Evolutionary conservation across 345 rosid genomes (phyloP).

Genomic region (Murraya koenigii): DNA sequence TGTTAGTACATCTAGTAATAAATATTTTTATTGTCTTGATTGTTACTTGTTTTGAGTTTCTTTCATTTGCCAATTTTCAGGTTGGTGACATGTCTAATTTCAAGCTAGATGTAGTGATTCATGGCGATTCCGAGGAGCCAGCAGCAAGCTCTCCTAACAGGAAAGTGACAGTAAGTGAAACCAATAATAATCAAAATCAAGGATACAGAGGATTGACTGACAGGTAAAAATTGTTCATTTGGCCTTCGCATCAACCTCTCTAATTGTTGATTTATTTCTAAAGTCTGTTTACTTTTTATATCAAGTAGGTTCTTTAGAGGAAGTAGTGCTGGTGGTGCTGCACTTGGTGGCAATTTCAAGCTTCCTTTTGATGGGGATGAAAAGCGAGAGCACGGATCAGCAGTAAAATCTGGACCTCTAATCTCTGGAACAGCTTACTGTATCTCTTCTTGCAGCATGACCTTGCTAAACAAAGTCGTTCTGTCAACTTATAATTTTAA

Average conservation of each 20-base stretch:
- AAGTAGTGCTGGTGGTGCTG: conserved; percentile 34
- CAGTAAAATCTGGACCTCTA: conserved; percentile 60
- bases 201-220: conserved; percentile 48
- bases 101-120: conserved; percentile 41
- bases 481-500: conserved; percentile 73
- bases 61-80: conserved; percentile 20
- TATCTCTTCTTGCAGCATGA: conserved; percentile 91
- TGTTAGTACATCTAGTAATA: too few species aligned
- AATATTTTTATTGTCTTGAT: background rate
- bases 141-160: conserved; percentile 29
- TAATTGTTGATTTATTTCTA: too few species aligned
- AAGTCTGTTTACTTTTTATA: background rate
- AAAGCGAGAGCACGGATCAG: conserved; percentile 47
- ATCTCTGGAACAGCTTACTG: conserved; percentile 90
- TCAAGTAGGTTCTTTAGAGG: conserved; percentile 57
- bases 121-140: conserved; percentile 32
- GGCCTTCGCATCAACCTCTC: too few species aligned
- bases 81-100: conserved; percentile 43
- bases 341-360: conserved; percentile 13
- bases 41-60: background rate
- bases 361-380: conserved; percentile 30
- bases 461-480: conserved; percentile 74
- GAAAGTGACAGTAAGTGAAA: conserved; percentile 26
- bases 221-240: conserved; percentile 36
- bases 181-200: conserved; percentile 30